phyloP scores from a whole-genome alignment of 1,139 yeast genomes.

The Geotrichum restrictum region DNA sequence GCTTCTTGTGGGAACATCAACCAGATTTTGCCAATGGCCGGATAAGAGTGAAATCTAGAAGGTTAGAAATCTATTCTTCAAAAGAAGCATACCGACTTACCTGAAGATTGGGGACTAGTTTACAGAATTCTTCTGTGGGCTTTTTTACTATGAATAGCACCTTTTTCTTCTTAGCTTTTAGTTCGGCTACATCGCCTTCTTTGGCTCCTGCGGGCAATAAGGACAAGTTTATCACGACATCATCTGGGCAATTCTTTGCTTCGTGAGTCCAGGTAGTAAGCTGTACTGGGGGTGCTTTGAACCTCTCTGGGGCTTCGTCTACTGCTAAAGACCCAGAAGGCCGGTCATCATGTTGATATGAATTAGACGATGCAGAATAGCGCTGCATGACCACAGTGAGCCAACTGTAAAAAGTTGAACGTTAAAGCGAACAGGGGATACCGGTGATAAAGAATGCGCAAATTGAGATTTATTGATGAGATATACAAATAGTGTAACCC shows the following conservation, averaged over 20 bases:
- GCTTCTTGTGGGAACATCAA: conserved; percentile 68
- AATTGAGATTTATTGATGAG: no score
- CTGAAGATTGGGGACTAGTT: conserved; percentile 35
- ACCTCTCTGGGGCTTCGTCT: background rate
- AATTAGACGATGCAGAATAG: conserved; percentile 1
- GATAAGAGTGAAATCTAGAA: conserved; percentile 55
- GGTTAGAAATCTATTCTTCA: background rate
- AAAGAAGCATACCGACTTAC: conserved; percentile 23
- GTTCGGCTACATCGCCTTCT: conserved; percentile 73
- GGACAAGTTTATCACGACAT: conserved; percentile 58
- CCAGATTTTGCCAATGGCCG: conserved; percentile 55
- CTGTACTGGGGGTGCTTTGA: conserved; percentile 12
- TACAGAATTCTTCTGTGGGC: conserved; percentile 36
- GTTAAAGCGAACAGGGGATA: background rate
- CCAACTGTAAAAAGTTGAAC: background rate
- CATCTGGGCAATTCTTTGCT: conserved; percentile 52
- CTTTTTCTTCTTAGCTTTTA: conserved; percentile 41
- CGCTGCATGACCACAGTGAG: conserved; percentile 4
- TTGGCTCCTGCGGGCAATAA: conserved; percentile 53
- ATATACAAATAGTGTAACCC: background rate
- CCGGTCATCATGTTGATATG: background rate
- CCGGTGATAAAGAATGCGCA: background rate
- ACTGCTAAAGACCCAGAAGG: background rate
- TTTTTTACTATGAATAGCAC: conserved; percentile 47
- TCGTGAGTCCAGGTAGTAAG: conserved; percentile 76